Base-by-base conservation (phyloP, 257 asterid genomes). In the Nicotiana obtusifolia region DNA sequence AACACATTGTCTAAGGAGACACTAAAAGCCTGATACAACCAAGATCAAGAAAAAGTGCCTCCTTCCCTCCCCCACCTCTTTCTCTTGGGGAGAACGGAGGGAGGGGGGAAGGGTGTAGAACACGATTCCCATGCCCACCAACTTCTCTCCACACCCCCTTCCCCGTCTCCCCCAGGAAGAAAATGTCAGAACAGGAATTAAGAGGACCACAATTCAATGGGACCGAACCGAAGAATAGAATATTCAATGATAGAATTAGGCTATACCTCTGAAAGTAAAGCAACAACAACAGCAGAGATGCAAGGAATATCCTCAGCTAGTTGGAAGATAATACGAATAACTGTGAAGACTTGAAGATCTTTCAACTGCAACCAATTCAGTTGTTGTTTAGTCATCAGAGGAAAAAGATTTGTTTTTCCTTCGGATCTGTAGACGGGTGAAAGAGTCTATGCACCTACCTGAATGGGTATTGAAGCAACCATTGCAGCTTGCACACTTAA, bases 271-370 rank as follows among this genome's bases (percentile, higher is more conserved):
- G 98, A 93, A 71, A 94, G 99, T 71, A 95, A 91, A 85, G 99
- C 99, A 85, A 94, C 98, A 82, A 95, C 99, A 84, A 95, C 95
- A 17, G 99, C 98, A 82, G 99, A 94, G 53, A 95, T 91, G 94
- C 98, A 95, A 65, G 99, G 99, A 79, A 95, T 95, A 86, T 95
- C 99, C 76, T 95, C 99, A 7, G 95, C 65, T 67, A 95, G 98
- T 89, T 95, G 99, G 90, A 95, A 95, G 77, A 95, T 94, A 75
- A 93, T 97, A 71, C 99, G 99, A 83, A 95, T 89, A 64, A 95
- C 92, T 9, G 99, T 95, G 82, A 92, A 95, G 81, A 94, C 96
- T 85, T 94, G 89, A 82, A 95, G 99, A 91, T 95, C 98, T 90
- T 95, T 95, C 89, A 95, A 85, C 99, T 95, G 97, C 86, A 88